phyloP scores from a whole-genome alignment of 805 yeast species.

The Kodamaea lidongshanica region DNA sequence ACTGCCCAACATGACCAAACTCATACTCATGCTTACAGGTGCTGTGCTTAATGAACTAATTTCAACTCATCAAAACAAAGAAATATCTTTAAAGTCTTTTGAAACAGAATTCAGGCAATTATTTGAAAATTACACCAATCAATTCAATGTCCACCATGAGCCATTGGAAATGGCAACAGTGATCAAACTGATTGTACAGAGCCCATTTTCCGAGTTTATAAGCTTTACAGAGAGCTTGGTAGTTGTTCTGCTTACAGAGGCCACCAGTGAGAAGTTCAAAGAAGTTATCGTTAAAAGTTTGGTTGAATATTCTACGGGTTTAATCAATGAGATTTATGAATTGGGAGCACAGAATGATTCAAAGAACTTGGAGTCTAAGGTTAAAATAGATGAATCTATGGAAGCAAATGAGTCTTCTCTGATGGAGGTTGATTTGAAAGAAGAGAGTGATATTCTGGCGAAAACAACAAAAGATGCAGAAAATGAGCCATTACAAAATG shows the following conservation, averaged over 20 bases:
- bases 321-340: constrained; percentile 20
- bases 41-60: constrained; percentile 10
- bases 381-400: constrained; percentile 1
- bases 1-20: constrained; percentile 7
- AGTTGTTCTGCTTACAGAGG: constrained; percentile 14
- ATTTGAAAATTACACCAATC: constrained; percentile 4
- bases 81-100: constrained; percentile 7
- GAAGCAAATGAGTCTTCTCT: constrained; percentile 1
- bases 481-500: too few species aligned
- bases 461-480: too few species aligned
- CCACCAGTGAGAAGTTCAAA: constrained; percentile 17
- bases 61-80: constrained; percentile 5
- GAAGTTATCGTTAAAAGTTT: constrained; percentile 18
- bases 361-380: neutral
- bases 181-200: constrained; percentile 8
- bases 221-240: constrained; percentile 15
- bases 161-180: too few species aligned
- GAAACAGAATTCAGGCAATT: constrained; percentile 6
- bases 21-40: constrained; percentile 9
- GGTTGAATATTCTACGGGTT: constrained; percentile 13
- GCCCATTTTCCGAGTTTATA: constrained; percentile 18
- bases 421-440: too few species aligned
- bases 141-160: constrained; percentile 4
- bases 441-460: neutral
- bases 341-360: constrained; percentile 3